Conservation (phyloP, 2,329 filamentous ascomycete species). For the Geosmithia flava region DNA sequence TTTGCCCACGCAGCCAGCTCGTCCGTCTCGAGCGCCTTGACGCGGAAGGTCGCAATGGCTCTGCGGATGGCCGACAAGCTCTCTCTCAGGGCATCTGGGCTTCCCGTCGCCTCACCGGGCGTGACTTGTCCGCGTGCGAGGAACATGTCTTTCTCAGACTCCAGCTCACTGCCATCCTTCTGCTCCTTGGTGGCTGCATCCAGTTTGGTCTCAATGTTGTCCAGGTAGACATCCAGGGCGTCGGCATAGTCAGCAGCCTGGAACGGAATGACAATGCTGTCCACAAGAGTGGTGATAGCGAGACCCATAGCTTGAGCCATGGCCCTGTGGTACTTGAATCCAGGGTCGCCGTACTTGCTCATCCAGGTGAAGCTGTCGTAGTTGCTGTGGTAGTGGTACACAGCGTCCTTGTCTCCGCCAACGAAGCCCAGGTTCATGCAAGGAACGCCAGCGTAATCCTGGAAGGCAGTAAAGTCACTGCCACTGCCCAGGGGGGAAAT, state of each 20-base stretch:
- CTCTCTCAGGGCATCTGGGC: conserved; percentile 22
- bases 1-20: conserved; percentile 26
- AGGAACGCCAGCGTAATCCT: conserved; percentile 57
- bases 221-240: conserved; percentile 39
- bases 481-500: conserved; percentile 60
- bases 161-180: neutral
- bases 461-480: conserved; percentile 64
- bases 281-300: conserved; percentile 46
- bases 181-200: conserved; percentile 11
- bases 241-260: conserved; percentile 52
- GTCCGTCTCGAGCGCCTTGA: conserved; percentile 31
- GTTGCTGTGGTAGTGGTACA: conserved; percentile 83
- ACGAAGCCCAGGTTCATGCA: conserved; percentile 52
- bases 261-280: conserved; percentile 50
- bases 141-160: conserved; percentile 16
- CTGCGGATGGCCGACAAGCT: conserved; percentile 25
- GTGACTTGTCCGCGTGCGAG: conserved; percentile 13
- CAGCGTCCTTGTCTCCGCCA: conserved; percentile 27
- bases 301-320: conserved; percentile 55
- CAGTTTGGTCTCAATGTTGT: conserved; percentile 36
- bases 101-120: conserved; percentile 14
- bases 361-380: conserved; percentile 91
- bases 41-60: conserved; percentile 21
- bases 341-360: conserved; percentile 63
- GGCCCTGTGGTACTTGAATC: conserved; percentile 52